Evolutionary conservation across 306 rosid genomes (phyloP).

Genomic region (Geum urbanum): DNA sequence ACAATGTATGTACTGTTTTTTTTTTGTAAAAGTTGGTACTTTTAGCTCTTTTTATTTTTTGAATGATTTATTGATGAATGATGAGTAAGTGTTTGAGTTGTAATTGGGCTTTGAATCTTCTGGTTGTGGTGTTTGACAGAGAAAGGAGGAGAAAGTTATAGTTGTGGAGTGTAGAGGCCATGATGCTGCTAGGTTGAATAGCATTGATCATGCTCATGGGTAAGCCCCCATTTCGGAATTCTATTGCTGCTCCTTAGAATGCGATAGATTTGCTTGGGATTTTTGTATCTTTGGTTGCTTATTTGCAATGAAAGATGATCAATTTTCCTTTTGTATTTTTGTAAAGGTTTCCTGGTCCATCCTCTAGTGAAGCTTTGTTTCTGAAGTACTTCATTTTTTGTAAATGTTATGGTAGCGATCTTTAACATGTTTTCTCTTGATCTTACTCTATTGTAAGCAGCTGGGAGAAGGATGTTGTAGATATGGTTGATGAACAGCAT

Average conservation of each 20-base stretch:
- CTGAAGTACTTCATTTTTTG: background rate
- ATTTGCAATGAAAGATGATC: background rate
- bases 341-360: background rate
- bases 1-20: slow-evolving; percentile 40
- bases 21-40: background rate
- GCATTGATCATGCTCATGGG: slow-evolving; percentile 90
- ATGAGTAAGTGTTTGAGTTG: background rate
- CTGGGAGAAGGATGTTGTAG: slow-evolving; percentile 75
- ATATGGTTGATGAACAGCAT: slow-evolving; percentile 63
- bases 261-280: background rate
- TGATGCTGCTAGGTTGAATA: slow-evolving; percentile 74
- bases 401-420: slow-evolving; percentile 5
- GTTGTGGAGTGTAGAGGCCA: slow-evolving; percentile 90
- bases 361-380: background rate
- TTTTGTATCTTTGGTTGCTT: background rate
- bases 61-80: background rate
- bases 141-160: slow-evolving; percentile 57
- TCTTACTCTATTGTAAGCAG: slow-evolving; percentile 41
- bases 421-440: slow-evolving; percentile 22
- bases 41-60: background rate
- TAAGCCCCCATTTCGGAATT: slow-evolving; percentile 28
- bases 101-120: background rate
- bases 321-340: background rate
- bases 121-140: slow-evolving; percentile 39
- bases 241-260: slow-evolving; percentile 10